Percentiles rank a stretch among this genome's conserved stretches.
Conservation (phyloP, 202 grass and related monocot genomes). For the Alloteropsis angusta region DNA sequence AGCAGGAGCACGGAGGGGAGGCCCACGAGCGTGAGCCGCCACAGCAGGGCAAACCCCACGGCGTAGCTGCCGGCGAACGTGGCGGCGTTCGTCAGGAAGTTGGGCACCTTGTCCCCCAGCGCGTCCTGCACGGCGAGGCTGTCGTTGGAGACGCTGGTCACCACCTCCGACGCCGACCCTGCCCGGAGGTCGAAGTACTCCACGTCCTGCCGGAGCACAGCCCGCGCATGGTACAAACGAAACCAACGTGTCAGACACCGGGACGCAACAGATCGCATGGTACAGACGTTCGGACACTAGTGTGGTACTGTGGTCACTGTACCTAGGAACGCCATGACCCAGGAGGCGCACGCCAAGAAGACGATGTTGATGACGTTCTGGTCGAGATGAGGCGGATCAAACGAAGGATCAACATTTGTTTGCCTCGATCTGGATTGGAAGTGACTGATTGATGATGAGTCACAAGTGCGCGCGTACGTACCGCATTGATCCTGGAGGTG, state of each 20-base stretch:
- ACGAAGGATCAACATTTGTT: background rate
- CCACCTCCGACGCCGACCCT: constrained; percentile 48
- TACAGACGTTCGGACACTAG: too few relatives aligned
- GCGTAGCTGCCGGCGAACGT: constrained; percentile 52
- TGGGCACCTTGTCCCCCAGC: constrained; percentile 65
- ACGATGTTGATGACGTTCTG: constrained; percentile 54
- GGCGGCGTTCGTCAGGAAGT: constrained; percentile 53
- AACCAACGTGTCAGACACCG: background rate
- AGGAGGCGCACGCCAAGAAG: constrained; percentile 40
- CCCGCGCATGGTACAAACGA: background rate
- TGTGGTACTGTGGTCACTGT: too few relatives aligned
- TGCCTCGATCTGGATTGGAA: background rate
- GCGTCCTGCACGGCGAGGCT: constrained; percentile 67
- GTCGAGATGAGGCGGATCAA: background rate
- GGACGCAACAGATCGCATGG: too few relatives aligned
- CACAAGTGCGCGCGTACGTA: background rate
- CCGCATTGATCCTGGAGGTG: constrained; percentile 31
- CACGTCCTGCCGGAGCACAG: constrained; percentile 69
- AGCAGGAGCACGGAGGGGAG: constrained; percentile 36
- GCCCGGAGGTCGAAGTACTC: constrained; percentile 76
- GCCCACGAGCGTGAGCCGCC: constrained; percentile 44
- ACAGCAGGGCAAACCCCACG: constrained; percentile 42
- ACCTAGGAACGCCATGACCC: constrained; percentile 56
- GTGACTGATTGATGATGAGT: too few relatives aligned
- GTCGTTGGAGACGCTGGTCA: constrained; percentile 70